Conservation (phyloP, 2,329 filamentous ascomycete species). For the Elsinoe arachidis region DNA sequence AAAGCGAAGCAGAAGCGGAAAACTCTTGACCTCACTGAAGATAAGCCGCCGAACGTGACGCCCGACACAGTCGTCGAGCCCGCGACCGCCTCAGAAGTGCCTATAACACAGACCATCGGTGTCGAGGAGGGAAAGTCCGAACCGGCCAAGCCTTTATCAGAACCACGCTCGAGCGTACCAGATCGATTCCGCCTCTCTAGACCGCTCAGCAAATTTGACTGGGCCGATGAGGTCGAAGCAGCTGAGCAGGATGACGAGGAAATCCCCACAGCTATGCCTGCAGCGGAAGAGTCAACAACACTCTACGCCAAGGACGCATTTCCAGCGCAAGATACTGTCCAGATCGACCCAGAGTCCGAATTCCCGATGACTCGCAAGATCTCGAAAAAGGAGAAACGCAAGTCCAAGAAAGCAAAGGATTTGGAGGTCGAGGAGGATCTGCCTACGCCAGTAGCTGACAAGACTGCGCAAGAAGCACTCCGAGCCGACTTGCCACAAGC, state of each 20-base stretch:
- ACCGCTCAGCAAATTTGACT: conserved; percentile 11
- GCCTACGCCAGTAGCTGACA: background rate
- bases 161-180: background rate
- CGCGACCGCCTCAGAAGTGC: background rate
- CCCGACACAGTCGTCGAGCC: background rate
- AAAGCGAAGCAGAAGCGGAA: conserved; percentile 16
- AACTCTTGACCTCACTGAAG: background rate
- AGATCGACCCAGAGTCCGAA: background rate
- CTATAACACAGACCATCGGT: background rate
- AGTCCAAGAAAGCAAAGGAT: background rate
- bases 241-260: conserved; percentile 10
- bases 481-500: background rate
- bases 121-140: background rate
- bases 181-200: conserved; percentile 12
- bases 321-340: background rate
- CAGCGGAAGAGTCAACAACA: too few relatives aligned
- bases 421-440: background rate
- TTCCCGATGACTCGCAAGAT: background rate
- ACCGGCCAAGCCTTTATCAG: background rate
- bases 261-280: background rate
- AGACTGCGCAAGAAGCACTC: background rate
- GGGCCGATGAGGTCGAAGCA: conserved; percentile 6
- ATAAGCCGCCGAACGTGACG: background rate
- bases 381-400: conserved; percentile 7
- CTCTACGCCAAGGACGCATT: background rate